Evolutionary conservation across 2,329 filamentous ascomycete species (phyloP).

Genomic region (Fusarium falciforme): DNA sequence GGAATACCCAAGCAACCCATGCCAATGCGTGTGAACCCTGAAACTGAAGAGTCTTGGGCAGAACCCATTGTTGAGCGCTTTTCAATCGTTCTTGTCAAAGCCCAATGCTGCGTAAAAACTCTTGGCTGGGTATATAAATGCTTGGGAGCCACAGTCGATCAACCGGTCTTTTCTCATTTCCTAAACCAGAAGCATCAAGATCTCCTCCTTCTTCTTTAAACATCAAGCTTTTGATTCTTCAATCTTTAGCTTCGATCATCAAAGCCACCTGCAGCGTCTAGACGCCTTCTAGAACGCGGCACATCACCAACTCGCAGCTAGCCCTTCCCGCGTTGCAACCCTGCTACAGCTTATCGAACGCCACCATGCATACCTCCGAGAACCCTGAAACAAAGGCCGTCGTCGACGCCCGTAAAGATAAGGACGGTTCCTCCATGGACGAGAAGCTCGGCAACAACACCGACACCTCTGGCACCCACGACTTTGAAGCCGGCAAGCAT

Average conservation of each 20-base stretch:
- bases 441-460: not conserved
- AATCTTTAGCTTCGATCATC: not conserved
- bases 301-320: not conserved
- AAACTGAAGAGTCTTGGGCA: not conserved
- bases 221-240: not conserved
- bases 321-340: not conserved
- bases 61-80: not conserved
- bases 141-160: not conserved
- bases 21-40: not conserved
- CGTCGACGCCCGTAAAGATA: not conserved
- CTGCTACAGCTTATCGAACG: not conserved
- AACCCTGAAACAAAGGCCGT: not conserved
- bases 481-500: not conserved
- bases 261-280: not conserved
- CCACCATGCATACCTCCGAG: not conserved
- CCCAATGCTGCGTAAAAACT: not conserved
- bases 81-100: not conserved
- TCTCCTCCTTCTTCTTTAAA: not conserved
- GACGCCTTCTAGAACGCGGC: not conserved
- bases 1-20: not conserved
- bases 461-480: not conserved
- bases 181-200: not conserved
- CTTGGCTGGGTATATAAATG: not conserved
- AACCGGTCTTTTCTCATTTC: not conserved
- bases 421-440: not conserved